Conservation (phyloP, 2,329 filamentous ascomycete species). For the Paraphaeosphaeria minitans region DNA sequence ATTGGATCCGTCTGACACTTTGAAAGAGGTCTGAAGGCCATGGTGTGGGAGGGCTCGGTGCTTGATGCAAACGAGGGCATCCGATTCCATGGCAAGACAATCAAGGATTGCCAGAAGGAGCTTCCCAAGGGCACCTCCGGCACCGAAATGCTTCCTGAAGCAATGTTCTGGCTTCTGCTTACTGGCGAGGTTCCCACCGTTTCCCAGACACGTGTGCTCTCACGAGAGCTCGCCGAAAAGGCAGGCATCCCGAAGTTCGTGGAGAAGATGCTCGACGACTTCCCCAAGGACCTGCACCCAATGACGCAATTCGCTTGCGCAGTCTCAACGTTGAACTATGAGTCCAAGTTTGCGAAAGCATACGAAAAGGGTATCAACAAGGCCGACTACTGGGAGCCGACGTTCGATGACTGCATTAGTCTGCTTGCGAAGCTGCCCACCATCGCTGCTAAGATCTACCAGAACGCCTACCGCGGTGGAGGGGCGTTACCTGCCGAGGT, state of each 20-base stretch:
- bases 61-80: conserved; percentile 97
- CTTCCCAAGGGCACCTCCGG: conserved; percentile 90
- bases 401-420: conserved; percentile 92
- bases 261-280: conserved; percentile 83
- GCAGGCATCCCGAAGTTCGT: conserved; percentile 82
- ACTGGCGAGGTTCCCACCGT: conserved; percentile 89
- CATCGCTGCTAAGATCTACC: conserved; percentile 97
- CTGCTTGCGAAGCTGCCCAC: conserved; percentile 95
- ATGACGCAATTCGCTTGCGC: conserved; percentile 98
- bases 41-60: conserved; percentile 98
- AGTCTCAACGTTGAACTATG: conserved; percentile 94
- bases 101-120: conserved; percentile 95
- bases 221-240: conserved; percentile 85
- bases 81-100: conserved; percentile 95
- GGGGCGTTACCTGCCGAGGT: conserved; percentile 76
- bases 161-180: conserved; percentile 99
- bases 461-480: conserved; percentile 79
- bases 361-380: conserved; percentile 93
- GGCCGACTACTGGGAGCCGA: conserved; percentile 98
- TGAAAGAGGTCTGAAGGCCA: conserved; percentile 81
- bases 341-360: conserved; percentile 88
- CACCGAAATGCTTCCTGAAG: conserved; percentile 96
- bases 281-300: conserved; percentile 88
- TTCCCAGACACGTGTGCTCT: conserved; percentile 79
- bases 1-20: neutral